These are phyloP conservation scores for Pseudogymnoascus sp. DNA, from an alignment of 2,329 filamentous ascomycete genomes.

Conservation along the genomic window DNA sequence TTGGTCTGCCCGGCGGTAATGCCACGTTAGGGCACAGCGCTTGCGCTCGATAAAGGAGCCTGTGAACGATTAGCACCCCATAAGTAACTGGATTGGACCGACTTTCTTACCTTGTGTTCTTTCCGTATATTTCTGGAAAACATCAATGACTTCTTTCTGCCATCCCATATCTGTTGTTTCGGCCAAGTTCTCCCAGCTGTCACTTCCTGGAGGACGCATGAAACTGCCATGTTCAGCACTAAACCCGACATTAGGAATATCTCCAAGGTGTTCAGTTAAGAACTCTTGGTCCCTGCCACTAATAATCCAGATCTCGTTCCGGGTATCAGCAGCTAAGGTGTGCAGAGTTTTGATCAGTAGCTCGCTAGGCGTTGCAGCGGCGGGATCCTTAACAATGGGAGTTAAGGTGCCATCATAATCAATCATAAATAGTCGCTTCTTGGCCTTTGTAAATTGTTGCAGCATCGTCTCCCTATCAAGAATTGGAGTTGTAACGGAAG, in stretches of 20 bases:
- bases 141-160: constrained; percentile 74
- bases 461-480: constrained; percentile 69
- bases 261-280: constrained; percentile 81
- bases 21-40: constrained; percentile 91
- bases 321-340: constrained; percentile 66
- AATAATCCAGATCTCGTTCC: constrained; percentile 96
- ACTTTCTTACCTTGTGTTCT: constrained; percentile 60
- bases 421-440: constrained; percentile 89
- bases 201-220: constrained; percentile 67
- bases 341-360: constrained; percentile 72
- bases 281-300: constrained; percentile 91
- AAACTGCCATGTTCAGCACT: constrained; percentile 97
- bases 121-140: constrained; percentile 85
- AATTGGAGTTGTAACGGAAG: constrained; percentile 67
- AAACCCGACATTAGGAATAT: constrained; percentile 81
- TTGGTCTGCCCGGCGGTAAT: constrained; percentile 85
- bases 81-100: not conserved
- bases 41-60: constrained; percentile 92
- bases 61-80: constrained; percentile 29
- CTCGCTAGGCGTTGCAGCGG: constrained; percentile 78
- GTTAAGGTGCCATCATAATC: constrained; percentile 97
- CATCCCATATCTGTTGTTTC: constrained; percentile 84
- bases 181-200: constrained; percentile 81
- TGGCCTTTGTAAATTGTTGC: constrained; percentile 62
- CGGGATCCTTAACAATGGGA: constrained; percentile 86